Percentiles rank a stretch among this genome's conserved stretches.
Evolutionary conservation across 352 stramenopile genomes (phyloP).

Genomic region (Phytophthora sojae): DNA sequence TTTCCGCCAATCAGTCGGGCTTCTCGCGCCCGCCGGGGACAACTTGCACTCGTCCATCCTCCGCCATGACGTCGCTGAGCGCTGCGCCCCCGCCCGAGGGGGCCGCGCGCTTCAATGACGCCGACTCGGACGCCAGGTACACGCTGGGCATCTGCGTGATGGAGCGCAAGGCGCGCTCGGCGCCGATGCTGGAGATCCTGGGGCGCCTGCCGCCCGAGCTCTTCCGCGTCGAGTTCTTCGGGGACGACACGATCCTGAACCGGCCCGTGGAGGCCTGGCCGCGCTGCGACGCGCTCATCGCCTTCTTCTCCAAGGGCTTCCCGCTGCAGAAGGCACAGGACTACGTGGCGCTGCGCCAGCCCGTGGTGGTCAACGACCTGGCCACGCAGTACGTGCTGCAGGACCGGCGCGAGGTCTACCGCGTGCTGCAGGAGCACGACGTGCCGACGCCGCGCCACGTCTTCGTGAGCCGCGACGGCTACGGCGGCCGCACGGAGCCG

Average conservation of each 20-base stretch:
- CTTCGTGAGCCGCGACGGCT: slow-evolving; percentile 94
- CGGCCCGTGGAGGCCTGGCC: slow-evolving; percentile 94
- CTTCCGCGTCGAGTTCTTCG: slow-evolving; percentile 98
- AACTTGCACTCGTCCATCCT: background rate
- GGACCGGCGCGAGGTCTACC: slow-evolving; percentile 97
- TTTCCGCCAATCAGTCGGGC: slow-evolving; percentile 20
- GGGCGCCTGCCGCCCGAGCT: slow-evolving; percentile 82
- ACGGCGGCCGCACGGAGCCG: slow-evolving; percentile 54
- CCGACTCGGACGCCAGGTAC: background rate
- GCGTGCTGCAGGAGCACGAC: slow-evolving; percentile 89
- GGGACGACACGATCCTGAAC: slow-evolving; percentile 96
- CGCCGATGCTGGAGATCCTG: slow-evolving; percentile 97
- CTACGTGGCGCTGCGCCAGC: slow-evolving; percentile 95
- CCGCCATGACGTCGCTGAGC: slow-evolving; percentile 23
- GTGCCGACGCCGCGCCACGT: slow-evolving; percentile 97
- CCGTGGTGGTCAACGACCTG: slow-evolving; percentile 98
- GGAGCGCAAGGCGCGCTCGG: slow-evolving; percentile 97
- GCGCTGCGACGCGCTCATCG: slow-evolving; percentile 96
- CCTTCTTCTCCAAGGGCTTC: slow-evolving; percentile 98
- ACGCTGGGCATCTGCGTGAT: slow-evolving; percentile 98
- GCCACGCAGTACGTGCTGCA: slow-evolving; percentile 95
- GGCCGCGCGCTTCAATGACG: slow-evolving; percentile 37
- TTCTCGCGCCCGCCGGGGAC: background rate
- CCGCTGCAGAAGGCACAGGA: slow-evolving; percentile 97
- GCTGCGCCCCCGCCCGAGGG: slow-evolving; percentile 5